These are phyloP conservation scores for Myriosclerotinia duriaeana DNA, from an alignment of 2,329 filamentous ascomycete genomes.

Conservation along the genomic window DNA sequence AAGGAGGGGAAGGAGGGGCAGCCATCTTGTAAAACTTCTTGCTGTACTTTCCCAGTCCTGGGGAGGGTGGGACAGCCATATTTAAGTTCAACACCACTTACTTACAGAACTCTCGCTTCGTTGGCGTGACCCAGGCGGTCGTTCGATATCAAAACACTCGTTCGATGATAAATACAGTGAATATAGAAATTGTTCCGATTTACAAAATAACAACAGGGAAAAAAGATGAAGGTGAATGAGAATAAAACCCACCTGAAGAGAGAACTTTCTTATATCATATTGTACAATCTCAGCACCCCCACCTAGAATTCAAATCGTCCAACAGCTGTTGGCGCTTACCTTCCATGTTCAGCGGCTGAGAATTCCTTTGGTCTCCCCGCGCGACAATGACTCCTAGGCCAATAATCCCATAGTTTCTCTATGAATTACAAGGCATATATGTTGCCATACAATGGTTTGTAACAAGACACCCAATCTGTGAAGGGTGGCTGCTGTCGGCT, in stretches of 20 bases:
- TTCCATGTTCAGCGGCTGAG: conserved; percentile 20
- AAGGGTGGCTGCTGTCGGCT: conserved; percentile 1
- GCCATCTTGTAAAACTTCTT: conserved; percentile 7
- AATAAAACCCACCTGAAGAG: not conserved
- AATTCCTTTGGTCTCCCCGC: not conserved
- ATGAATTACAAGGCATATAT: not conserved
- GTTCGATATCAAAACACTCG: not conserved
- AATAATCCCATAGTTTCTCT: not conserved
- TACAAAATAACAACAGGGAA: not conserved
- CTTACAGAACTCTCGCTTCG: not conserved
- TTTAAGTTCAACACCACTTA: not conserved
- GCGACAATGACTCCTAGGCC: conserved; percentile 1
- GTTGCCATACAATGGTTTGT: not conserved
- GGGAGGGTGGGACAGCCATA: conserved; percentile 2
- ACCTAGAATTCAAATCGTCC: not conserved
- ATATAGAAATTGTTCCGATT: not conserved
- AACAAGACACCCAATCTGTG: not conserved
- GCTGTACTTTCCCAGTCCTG: conserved; percentile 2
- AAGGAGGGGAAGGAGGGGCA: conserved; percentile 1
- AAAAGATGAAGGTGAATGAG: not conserved
- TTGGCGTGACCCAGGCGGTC: not conserved
- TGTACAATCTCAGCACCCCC: not conserved
- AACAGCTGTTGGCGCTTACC: conserved; percentile 17
- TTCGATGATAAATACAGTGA: conserved; percentile 11
- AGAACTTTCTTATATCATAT: conserved; percentile 6